Evolutionary conservation across 208 protist genomes (phyloP), one percentile per base, ranked within the genome.

Genomic region (Leishmania mexicana): DNA sequence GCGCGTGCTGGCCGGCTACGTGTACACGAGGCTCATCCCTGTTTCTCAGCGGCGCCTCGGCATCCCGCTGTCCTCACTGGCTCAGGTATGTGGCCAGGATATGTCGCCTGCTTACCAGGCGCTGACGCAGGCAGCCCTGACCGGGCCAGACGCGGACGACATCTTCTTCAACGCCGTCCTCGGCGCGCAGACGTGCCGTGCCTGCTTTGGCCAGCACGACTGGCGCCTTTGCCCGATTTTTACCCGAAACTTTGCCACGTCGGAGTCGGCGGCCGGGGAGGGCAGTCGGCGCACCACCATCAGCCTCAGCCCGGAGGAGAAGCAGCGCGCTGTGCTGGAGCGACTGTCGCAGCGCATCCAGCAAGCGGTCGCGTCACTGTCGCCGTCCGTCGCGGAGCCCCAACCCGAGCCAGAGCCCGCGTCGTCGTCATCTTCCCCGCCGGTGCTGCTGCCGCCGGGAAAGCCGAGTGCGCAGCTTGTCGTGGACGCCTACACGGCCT

Each of bases 141-240:
- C 62, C 5, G 77, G 60, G 1, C 78, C 82, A 3, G 82, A 76
- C 24, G 49, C 89, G 60, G 92, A 95, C 42, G 85, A 83, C 19
- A 80, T 77, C 19, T 87, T 97, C 76, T 92, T 95, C 51, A 38
- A 86, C 15, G 88, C 88, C 3, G 79, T 97, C 67, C 95, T 97
- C 76, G 86, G 87, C 6, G 71, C 89, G 40, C 31, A 78, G 70
- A 96, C 93, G 40, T 97, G 94, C 72, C 92, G 87, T 28, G 89
- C 93, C 38, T 97, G 94, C 81, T 95, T 97, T 80, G 93, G 94
- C 51, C 35, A 42, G 53, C 94, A 97, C 60, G 87, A 87, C 81
- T 95, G 89, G 92, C 80, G 88, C 47, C 67, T 57, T 15, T 97
- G 94, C 78, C 94, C 94, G 31, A 94, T 97, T 54, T 82, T 97